phyloP scores from a whole-genome alignment of 495 filamentous ascomycete genomes.

The Pyronema domesticum region DNA sequence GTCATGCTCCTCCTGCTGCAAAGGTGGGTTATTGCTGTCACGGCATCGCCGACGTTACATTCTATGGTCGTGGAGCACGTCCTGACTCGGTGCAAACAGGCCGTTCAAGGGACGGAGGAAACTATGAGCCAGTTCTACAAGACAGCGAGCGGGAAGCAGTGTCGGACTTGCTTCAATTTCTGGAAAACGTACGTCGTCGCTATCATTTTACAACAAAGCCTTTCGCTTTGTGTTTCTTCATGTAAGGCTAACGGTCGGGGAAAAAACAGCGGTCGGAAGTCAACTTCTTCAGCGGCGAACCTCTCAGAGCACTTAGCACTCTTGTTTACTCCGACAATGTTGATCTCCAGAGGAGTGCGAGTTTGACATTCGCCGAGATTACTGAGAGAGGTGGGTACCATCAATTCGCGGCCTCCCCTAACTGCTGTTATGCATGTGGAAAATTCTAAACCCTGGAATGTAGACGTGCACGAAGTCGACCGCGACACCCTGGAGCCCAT shows the following conservation, averaged over 20 bases:
- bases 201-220: slow-evolving; percentile 2
- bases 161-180: slow-evolving; percentile 80
- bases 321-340: slow-evolving; percentile 98
- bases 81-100: slow-evolving; percentile 31
- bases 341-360: slow-evolving; percentile 91
- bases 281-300: slow-evolving; percentile 95
- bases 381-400: slow-evolving; percentile 65
- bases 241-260: slow-evolving; percentile 1
- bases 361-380: slow-evolving; percentile 96
- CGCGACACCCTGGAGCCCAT: slow-evolving; percentile 89
- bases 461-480: slow-evolving; percentile 93
- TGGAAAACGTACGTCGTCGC: slow-evolving; percentile 64
- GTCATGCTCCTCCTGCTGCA: slow-evolving; percentile 35
- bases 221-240: slow-evolving; percentile 1
- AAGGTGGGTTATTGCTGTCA: slow-evolving; percentile 26
- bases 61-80: slow-evolving; percentile 11
- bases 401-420: slow-evolving; percentile 20
- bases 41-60: background rate
- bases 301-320: slow-evolving; percentile 83
- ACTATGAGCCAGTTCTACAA: slow-evolving; percentile 87
- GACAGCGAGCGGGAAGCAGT: slow-evolving; percentile 96
- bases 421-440: slow-evolving; percentile 3
- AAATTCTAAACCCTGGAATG: background rate
- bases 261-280: slow-evolving; percentile 63
- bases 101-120: slow-evolving; percentile 64